Evolutionary conservation across 306 rosid species (phyloP).

Genomic region (Clitoria ternatea): DNA sequence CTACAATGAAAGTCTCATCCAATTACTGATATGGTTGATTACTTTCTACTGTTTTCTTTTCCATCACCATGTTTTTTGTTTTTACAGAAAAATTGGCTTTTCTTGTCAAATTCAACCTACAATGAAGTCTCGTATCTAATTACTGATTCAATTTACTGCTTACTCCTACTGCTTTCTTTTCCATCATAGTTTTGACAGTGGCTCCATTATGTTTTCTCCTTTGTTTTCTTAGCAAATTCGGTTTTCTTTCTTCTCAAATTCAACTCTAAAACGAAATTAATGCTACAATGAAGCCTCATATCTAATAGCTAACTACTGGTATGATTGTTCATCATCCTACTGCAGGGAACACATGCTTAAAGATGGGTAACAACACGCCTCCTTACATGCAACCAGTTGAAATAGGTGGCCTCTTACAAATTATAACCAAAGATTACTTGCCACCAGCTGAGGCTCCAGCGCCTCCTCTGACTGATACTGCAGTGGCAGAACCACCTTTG

Average conservation of each 20-base stretch:
- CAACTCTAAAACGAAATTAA: too few relatives aligned
- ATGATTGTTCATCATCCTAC: constrained; percentile 12
- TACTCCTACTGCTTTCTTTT: too few relatives aligned
- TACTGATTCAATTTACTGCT: too few relatives aligned
- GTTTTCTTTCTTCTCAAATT: not conserved
- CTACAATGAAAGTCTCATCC: too few relatives aligned
- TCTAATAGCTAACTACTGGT: not conserved
- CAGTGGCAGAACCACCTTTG: constrained; percentile 66
- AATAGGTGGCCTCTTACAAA: constrained; percentile 37
- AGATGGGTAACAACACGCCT: constrained; percentile 23
- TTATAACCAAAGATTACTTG: not conserved
- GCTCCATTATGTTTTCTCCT: too few relatives aligned
- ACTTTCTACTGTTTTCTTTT: too few relatives aligned
- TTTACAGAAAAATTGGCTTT: too few relatives aligned
- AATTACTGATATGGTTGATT: too few relatives aligned
- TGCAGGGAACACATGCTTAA: constrained; percentile 66
- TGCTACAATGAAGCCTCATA: too few relatives aligned
- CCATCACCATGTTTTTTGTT: not conserved
- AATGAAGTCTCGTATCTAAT: too few relatives aligned
- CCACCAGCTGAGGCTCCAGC: constrained; percentile 65
- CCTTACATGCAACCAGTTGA: constrained; percentile 43
- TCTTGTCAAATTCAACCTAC: not conserved
- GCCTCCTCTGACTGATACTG: constrained; percentile 40
- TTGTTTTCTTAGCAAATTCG: not conserved
- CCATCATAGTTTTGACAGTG: not conserved